These are phyloP conservation scores for Neofusicoccum ribis DNA, from an alignment of 2,329 filamentous ascomycete genomes.

Conservation along the genomic window DNA sequence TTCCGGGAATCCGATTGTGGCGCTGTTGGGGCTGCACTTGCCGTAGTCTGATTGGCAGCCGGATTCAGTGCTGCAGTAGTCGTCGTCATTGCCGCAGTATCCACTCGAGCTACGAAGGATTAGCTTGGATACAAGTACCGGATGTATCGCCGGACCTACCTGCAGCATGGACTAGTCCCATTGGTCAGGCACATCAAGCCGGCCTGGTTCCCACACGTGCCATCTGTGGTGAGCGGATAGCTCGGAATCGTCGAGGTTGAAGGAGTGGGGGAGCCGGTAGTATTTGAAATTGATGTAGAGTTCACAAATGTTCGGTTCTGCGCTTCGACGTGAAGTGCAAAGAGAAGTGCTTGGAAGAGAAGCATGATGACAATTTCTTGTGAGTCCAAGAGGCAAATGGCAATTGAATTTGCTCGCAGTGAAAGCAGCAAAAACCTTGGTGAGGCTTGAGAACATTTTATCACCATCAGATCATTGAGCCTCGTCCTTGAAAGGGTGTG, in stretches of 20 bases:
- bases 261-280: no score
- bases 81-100: neutral
- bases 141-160: neutral
- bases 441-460: no score
- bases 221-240: neutral
- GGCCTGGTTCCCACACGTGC: neutral
- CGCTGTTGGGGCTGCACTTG: neutral
- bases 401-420: no score
- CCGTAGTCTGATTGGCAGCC: neutral
- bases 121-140: neutral
- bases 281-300: no score
- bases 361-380: no score
- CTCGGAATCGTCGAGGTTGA: neutral
- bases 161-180: neutral
- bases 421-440: no score
- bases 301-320: no score
- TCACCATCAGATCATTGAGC: no score
- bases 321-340: no score
- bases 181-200: neutral
- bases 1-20: neutral
- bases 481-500: no score
- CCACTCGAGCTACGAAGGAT: neutral
- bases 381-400: no score
- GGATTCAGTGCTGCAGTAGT: neutral
- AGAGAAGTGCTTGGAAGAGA: no score